phyloP scores from a whole-genome alignment of 441 rosid species.

The Erysimum pusillum region DNA sequence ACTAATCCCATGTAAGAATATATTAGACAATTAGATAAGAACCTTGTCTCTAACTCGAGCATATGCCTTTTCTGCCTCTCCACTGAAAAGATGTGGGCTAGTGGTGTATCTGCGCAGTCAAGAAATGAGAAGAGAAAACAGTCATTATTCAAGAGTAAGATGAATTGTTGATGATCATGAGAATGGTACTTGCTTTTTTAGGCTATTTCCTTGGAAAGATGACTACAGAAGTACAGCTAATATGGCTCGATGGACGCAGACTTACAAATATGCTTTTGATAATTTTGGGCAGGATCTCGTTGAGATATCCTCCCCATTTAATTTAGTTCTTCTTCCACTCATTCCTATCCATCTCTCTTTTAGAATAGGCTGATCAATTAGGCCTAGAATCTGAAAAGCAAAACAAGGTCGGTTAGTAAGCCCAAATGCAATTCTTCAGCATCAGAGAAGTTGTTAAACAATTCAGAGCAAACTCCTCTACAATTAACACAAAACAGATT shows the following conservation, averaged over 20 bases:
- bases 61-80: slow-evolving; percentile 82
- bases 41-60: slow-evolving; percentile 93
- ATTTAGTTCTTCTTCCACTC: slow-evolving; percentile 73
- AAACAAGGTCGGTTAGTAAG: slow-evolving; percentile 28
- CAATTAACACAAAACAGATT: background rate
- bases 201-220: slow-evolving; percentile 18
- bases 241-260: slow-evolving; percentile 29
- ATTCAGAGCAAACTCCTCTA: slow-evolving; percentile 12
- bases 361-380: slow-evolving; percentile 90
- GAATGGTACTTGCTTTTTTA: slow-evolving; percentile 23
- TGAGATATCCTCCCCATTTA: slow-evolving; percentile 78
- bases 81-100: slow-evolving; percentile 92
- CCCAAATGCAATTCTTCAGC: slow-evolving; percentile 32
- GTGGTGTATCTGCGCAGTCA: slow-evolving; percentile 78
- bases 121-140: slow-evolving; percentile 20
- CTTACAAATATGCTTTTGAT: slow-evolving; percentile 90
- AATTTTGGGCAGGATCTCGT: slow-evolving; percentile 72
- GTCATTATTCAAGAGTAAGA: background rate
- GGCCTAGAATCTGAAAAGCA: slow-evolving; percentile 78
- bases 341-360: slow-evolving; percentile 95
- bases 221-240: slow-evolving; percentile 13
- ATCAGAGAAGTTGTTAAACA: background rate
- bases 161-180: slow-evolving; percentile 6
- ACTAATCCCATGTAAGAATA: slow-evolving; percentile 22
- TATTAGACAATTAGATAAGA: slow-evolving; percentile 26